These are phyloP conservation scores for Exophiala viscosa DNA, from an alignment of 2,329 filamentous ascomycete genomes.

Conservation along the genomic window DNA sequence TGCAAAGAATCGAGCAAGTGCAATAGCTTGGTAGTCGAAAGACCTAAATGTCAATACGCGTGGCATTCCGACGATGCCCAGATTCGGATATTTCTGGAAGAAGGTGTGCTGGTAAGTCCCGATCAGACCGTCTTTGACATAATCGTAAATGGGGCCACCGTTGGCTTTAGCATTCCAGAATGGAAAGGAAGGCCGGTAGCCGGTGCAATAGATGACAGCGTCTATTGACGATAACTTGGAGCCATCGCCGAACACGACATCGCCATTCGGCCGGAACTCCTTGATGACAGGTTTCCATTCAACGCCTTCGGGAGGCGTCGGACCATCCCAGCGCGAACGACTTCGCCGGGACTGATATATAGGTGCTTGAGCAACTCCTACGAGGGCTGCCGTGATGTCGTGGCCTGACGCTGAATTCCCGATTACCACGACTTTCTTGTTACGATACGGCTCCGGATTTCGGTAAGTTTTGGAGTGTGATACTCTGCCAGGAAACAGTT, in stretches of 20 bases:
- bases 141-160: conserved; percentile 48
- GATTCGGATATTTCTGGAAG: conserved; percentile 46
- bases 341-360: conserved; percentile 54
- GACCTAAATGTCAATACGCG: conserved; percentile 59
- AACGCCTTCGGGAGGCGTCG: conserved; percentile 46
- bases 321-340: conserved; percentile 50
- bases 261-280: conserved; percentile 40
- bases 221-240: conserved; percentile 54
- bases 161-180: conserved; percentile 51
- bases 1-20: conserved; percentile 58
- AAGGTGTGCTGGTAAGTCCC: conserved; percentile 55
- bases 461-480: conserved; percentile 49
- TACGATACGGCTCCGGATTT: conserved; percentile 34
- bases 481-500: conserved; percentile 40
- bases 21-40: conserved; percentile 66
- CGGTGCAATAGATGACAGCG: conserved; percentile 63
- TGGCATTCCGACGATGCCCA: conserved; percentile 48
- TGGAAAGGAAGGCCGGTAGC: conserved; percentile 46
- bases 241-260: conserved; percentile 57
- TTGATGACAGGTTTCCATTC: conserved; percentile 54
- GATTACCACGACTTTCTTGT: conserved; percentile 57
- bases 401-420: conserved; percentile 65
- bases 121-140: conserved; percentile 43
- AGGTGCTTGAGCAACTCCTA: conserved; percentile 38
- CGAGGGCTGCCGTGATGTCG: conserved; percentile 58